Conservation (phyloP, 345 rosid genomes). For the Clausena lansium region DNA sequence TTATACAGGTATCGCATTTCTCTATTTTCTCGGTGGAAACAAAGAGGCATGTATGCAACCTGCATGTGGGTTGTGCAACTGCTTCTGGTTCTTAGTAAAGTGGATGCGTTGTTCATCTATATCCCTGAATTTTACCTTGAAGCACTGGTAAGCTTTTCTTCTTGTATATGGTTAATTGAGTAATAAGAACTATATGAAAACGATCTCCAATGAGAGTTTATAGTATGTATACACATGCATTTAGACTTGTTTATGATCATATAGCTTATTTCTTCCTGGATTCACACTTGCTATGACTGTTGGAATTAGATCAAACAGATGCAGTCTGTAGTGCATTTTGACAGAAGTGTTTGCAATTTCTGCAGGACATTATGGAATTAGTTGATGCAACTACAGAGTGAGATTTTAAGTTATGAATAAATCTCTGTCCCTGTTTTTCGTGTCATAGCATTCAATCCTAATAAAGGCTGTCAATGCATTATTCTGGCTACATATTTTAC, state of each 20-base stretch:
- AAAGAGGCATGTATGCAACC: slow-evolving; percentile 96
- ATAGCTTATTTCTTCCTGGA: neutral
- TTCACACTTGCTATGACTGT: neutral
- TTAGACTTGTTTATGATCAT: neutral
- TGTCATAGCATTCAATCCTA: neutral
- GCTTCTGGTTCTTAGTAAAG: slow-evolving; percentile 82
- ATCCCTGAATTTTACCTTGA: slow-evolving; percentile 92
- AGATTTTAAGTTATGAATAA: neutral
- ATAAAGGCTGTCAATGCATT: neutral
- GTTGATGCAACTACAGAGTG: neutral
- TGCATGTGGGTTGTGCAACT: slow-evolving; percentile 95
- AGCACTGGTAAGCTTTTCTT: slow-evolving; percentile 58
- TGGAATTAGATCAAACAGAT: slow-evolving; percentile 8
- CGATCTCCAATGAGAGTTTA: neutral
- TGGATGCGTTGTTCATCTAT: slow-evolving; percentile 75
- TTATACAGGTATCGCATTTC: slow-evolving; percentile 76
- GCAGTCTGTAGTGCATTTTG: neutral
- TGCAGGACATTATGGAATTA: neutral
- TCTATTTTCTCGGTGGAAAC: slow-evolving; percentile 92
- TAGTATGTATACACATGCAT: neutral
- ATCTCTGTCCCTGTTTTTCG: neutral
- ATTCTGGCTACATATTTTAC: neutral
- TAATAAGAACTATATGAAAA: neutral
- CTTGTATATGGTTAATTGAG: neutral
- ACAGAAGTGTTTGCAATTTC: neutral